A percentile compares a stretch with the other conserved stretches of the same genome.
These are phyloP conservation scores for Cladosporium sp. DNA, from an alignment of 2,329 filamentous ascomycete genomes.

Conservation along the genomic window DNA sequence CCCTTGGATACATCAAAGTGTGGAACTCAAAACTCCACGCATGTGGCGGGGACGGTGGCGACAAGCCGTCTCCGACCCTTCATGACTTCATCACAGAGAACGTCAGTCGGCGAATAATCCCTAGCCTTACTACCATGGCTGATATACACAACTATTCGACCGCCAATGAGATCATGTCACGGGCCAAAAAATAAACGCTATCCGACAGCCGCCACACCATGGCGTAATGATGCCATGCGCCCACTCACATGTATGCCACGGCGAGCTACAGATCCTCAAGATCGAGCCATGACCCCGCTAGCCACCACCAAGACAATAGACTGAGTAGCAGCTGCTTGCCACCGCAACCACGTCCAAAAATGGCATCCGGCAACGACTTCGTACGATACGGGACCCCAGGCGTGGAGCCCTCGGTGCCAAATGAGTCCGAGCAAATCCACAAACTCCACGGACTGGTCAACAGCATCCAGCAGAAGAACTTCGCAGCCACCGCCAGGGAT, in stretches of 20 bases:
- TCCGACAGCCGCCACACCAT: neutral
- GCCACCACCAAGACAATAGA: too few species aligned
- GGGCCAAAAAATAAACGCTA: neutral
- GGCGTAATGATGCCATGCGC: neutral
- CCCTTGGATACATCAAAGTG: too few species aligned
- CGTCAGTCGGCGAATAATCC: too few species aligned
- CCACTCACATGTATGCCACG: too few species aligned
- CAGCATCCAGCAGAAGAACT: slow-evolving; percentile 19
- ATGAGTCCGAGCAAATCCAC: slow-evolving; percentile 17
- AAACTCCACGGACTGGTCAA: slow-evolving; percentile 16
- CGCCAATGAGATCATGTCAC: neutral
- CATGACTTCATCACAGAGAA: too few species aligned
- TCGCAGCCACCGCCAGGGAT: slow-evolving; percentile 20
- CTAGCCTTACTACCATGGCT: too few species aligned
- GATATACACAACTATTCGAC: neutral
- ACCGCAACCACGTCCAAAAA: neutral
- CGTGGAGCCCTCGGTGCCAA: slow-evolving; percentile 10
- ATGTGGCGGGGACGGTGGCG: too few species aligned
- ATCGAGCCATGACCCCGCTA: too few species aligned
- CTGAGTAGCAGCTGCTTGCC: too few species aligned
- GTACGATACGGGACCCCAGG: neutral
- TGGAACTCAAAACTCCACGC: too few species aligned
- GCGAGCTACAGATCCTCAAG: too few species aligned
- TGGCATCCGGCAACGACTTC: neutral
- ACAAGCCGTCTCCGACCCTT: too few species aligned